These are phyloP conservation scores for Colletotrichum graminicola DNA, from an alignment of 2,329 filamentous ascomycete species.

Conservation along the genomic window DNA sequence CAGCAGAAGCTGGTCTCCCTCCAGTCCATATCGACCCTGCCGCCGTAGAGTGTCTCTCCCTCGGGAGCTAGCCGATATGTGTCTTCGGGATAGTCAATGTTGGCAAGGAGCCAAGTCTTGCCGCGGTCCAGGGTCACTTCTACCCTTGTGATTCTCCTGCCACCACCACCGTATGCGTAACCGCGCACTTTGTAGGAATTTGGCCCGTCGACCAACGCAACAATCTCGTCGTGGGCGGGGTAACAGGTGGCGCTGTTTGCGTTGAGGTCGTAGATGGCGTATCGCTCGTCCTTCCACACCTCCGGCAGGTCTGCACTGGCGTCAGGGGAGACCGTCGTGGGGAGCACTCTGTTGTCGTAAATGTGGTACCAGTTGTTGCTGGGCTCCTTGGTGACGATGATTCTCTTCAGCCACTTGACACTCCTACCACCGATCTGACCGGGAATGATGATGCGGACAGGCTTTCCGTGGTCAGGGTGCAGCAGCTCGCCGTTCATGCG, in stretches of 20 bases:
- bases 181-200: constrained; percentile 75
- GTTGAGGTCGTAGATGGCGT: constrained; percentile 93
- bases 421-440: constrained; percentile 93
- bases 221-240: constrained; percentile 80
- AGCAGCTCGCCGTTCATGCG: constrained; percentile 90
- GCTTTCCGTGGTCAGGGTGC: constrained; percentile 86
- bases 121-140: constrained; percentile 89
- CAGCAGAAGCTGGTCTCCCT: constrained; percentile 88
- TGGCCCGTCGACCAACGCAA: constrained; percentile 59
- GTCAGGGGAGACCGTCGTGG: constrained; percentile 87
- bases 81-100: constrained; percentile 88
- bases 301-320: constrained; percentile 78
- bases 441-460: constrained; percentile 84
- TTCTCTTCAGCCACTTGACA: constrained; percentile 90
- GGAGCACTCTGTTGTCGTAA: constrained; percentile 90
- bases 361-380: constrained; percentile 97
- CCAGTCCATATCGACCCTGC: constrained; percentile 83
- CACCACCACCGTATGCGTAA: constrained; percentile 91
- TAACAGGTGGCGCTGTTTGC: constrained; percentile 86
- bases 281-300: constrained; percentile 90
- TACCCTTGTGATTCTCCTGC: constrained; percentile 83
- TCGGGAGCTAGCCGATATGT: constrained; percentile 76
- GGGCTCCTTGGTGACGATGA: constrained; percentile 81
- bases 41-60: constrained; percentile 77
- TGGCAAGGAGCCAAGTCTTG: constrained; percentile 81